phyloP scores from a whole-genome alignment of 345 rosid species.

The Citrus unshiu region DNA sequence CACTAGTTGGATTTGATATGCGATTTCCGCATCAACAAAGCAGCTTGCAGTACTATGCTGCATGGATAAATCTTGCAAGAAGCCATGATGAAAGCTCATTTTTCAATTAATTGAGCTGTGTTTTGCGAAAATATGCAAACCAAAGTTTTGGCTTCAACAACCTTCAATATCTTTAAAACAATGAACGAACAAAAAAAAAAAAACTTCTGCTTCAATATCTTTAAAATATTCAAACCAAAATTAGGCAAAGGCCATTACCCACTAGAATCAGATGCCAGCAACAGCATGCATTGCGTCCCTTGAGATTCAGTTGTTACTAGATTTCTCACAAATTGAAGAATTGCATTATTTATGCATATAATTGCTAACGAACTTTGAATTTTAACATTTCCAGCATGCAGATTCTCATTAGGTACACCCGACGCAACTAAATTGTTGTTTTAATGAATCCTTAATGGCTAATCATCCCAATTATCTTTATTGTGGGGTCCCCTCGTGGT shows the following conservation, averaged over 20 bases:
- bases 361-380: constrained; percentile 8
- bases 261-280: constrained; percentile 12
- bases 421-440: not conserved
- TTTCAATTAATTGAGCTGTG: not conserved
- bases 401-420: constrained; percentile 22
- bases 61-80: not conserved
- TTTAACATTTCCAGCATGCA: constrained; percentile 13
- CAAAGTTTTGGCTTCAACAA: not conserved
- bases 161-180: not conserved
- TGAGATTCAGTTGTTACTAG: not conserved
- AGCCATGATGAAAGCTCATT: not conserved
- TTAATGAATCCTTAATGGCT: not conserved
- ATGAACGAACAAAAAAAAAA: fast-evolving
- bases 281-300: not conserved
- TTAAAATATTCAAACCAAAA: too few species aligned
- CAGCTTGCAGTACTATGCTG: not conserved
- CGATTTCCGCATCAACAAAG: not conserved
- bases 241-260: not conserved
- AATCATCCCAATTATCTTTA: not conserved
- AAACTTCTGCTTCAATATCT: too few species aligned
- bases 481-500: not conserved
- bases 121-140: not conserved
- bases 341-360: not conserved
- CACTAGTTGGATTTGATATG: not conserved
- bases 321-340: not conserved